Conservation (phyloP, 2,329 filamentous ascomycete species). For the Colletotrichum gloeosporioides region DNA sequence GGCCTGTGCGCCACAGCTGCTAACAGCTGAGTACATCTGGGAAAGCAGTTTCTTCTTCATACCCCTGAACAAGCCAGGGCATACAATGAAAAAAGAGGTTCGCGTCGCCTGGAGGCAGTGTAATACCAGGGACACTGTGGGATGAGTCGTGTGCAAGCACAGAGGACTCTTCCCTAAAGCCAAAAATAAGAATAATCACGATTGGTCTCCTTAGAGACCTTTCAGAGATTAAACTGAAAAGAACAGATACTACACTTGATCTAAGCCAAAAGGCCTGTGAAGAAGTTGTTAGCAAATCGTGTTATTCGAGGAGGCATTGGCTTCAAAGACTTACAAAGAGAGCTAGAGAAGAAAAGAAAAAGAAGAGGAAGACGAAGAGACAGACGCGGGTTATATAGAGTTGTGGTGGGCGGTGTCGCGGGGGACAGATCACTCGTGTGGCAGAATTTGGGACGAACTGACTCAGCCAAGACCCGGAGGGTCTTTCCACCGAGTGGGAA, state of each 20-base stretch:
- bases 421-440: no score
- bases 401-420: no score
- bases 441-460: no score
- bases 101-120: slow-evolving; percentile 78
- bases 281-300: no score
- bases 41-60: slow-evolving; percentile 62
- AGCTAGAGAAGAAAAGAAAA: slow-evolving; percentile 60
- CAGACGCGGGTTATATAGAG: no score
- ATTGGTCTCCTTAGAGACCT: slow-evolving; percentile 74
- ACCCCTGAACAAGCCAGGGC: slow-evolving; percentile 53
- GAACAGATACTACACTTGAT: slow-evolving; percentile 97
- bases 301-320: no score
- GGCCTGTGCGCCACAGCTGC: neutral
- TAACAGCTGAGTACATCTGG: no score
- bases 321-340: slow-evolving; percentile 39
- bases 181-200: slow-evolving; percentile 88
- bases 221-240: slow-evolving; percentile 98
- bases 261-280: slow-evolving; percentile 72
- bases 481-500: no score
- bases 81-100: slow-evolving; percentile 65
- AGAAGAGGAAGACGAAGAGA: slow-evolving; percentile 28
- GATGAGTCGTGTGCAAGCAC: slow-evolving; percentile 72
- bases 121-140: slow-evolving; percentile 79
- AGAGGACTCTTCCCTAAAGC: slow-evolving; percentile 59
- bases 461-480: no score